These are phyloP conservation scores for Psilocybe subaeruginosa DNA, from an alignment of 768 basidiomycete genomes.

Conservation along the genomic window DNA sequence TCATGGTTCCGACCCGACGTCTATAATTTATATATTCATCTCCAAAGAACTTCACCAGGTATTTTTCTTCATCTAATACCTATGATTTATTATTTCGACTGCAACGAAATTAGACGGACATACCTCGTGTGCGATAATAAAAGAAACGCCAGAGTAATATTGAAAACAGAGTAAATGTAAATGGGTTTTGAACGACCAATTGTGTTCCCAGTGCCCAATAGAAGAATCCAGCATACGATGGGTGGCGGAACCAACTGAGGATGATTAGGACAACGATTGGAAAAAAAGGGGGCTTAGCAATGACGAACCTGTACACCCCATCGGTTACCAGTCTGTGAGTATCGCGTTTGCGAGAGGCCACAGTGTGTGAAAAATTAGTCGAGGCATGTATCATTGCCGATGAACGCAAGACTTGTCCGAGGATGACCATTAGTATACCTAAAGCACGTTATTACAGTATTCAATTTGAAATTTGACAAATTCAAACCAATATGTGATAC, in stretches of 20 bases:
- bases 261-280: not conserved
- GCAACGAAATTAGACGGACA: slow-evolving; percentile 27
- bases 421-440: slow-evolving; percentile 69
- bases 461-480: not conserved
- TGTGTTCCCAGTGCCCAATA: slow-evolving; percentile 98
- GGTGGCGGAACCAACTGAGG: slow-evolving; percentile 84
- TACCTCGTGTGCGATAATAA: slow-evolving; percentile 75
- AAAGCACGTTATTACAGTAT: slow-evolving; percentile 4
- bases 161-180: slow-evolving; percentile 69
- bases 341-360: slow-evolving; percentile 74
- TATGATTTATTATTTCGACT: not conserved
- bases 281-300: slow-evolving; percentile 20
- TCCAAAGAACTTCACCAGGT: slow-evolving; percentile 87
- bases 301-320: slow-evolving; percentile 79
- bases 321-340: slow-evolving; percentile 83
- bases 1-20: slow-evolving; percentile 77
- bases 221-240: slow-evolving; percentile 96
- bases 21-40: slow-evolving; percentile 82
- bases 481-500: slow-evolving; percentile 61
- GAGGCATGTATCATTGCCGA: slow-evolving; percentile 96
- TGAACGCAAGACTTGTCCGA: slow-evolving; percentile 82
- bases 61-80: slow-evolving; percentile 74
- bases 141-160: slow-evolving; percentile 88
- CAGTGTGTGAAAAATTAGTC: slow-evolving; percentile 89
- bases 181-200: slow-evolving; percentile 83